A percentile compares a stretch with the other conserved stretches of the same genome.
Conservation (phyloP, 2,329 filamentous ascomycete genomes). For the Berkeleyomyces rouxiae region DNA sequence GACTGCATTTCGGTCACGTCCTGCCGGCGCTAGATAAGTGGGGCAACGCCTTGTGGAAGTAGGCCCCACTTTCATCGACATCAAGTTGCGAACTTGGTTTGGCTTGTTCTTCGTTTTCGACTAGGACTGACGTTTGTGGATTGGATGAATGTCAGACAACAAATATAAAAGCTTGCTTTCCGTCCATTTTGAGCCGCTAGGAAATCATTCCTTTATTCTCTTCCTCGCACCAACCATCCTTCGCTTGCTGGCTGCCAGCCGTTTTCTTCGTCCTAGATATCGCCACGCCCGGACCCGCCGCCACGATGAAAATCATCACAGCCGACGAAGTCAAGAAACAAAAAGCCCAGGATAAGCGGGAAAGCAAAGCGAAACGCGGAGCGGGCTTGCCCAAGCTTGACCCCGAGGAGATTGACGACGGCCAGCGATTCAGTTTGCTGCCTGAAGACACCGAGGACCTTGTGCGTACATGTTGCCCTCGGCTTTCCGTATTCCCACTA, state of each 20-base stretch:
- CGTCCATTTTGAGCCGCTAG: not conserved
- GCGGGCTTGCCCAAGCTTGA: slow-evolving; percentile 11
- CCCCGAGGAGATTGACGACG: slow-evolving; percentile 24
- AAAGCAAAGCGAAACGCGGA: not conserved
- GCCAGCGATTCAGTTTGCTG: slow-evolving; percentile 25
- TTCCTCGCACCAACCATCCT: no score
- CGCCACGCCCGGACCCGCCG: not conserved
- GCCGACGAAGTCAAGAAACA: not conserved
- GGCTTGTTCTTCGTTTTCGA: not conserved
- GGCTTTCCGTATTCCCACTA: not conserved
- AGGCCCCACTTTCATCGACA: not conserved
- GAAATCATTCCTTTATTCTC: not conserved
- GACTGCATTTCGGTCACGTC: not conserved
- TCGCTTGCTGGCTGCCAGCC: not conserved
- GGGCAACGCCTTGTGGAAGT: not conserved
- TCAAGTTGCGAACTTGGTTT: not conserved
- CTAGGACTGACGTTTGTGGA: no score
- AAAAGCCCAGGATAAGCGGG: not conserved
- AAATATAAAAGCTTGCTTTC: not conserved
- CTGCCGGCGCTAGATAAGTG: not conserved
- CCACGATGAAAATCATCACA: slow-evolving; percentile 2
- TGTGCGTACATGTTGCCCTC: slow-evolving; percentile 19
- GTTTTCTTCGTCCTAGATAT: not conserved
- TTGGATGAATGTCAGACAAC: no score
- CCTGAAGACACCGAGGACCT: slow-evolving; percentile 32